Conservation (phyloP, 495 filamentous ascomycete genomes). For the Penicillium pancosmium region DNA sequence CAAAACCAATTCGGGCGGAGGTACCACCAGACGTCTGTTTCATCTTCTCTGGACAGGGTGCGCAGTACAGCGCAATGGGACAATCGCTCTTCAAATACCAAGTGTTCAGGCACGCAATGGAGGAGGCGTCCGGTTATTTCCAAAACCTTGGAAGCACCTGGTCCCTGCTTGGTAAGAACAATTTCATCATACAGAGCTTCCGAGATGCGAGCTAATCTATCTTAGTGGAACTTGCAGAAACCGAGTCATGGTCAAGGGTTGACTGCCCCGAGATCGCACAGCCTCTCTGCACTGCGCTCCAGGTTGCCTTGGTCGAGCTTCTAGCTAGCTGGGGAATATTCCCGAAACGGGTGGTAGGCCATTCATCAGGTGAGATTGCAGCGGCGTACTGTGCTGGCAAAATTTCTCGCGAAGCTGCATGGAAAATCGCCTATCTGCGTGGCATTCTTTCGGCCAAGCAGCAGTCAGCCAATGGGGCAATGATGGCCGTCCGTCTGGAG, state of each 20-base stretch:
- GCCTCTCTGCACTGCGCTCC: conserved; percentile 44
- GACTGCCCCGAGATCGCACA: conserved; percentile 36
- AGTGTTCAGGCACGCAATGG: conserved; percentile 30
- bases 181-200: conserved; percentile 32
- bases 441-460: conserved; percentile 31
- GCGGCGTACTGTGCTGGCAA: conserved; percentile 32
- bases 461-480: conserved; percentile 26
- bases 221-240: conserved; percentile 24
- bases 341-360: conserved; percentile 36
- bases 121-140: conserved; percentile 29
- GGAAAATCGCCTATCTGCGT: conserved; percentile 34
- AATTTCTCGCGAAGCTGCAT: conserved; percentile 25
- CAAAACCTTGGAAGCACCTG: conserved; percentile 32
- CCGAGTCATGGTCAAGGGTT: conserved; percentile 22
- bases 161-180: conserved; percentile 30
- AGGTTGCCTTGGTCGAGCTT: conserved; percentile 46
- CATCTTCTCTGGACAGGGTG: conserved; percentile 42
- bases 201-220: neutral
- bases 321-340: conserved; percentile 34
- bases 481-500: conserved; percentile 33
- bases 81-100: conserved; percentile 30
- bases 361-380: conserved; percentile 50
- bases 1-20: conserved; percentile 19
- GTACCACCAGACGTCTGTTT: conserved; percentile 21
- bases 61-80: conserved; percentile 38